phyloP scores from a whole-genome alignment of 2,329 filamentous ascomycete genomes.

The Penicillium sp. region DNA sequence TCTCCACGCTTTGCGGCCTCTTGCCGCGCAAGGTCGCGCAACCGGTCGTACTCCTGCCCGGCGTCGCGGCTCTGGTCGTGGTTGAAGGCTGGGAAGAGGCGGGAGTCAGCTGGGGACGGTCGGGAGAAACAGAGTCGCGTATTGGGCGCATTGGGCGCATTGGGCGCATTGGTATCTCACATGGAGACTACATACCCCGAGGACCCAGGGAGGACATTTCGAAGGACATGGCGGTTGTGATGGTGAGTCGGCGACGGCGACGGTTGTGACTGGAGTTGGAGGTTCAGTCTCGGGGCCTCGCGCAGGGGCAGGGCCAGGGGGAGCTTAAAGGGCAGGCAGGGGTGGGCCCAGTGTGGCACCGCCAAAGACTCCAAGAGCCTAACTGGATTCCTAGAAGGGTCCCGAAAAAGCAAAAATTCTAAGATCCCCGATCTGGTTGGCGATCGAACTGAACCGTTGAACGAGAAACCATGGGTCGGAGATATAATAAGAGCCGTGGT shows the following conservation, averaged over 20 bases:
- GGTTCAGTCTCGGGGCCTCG: not conserved
- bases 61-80: conserved; percentile 66
- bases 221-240: conserved; percentile 38
- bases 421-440: conserved; percentile 13
- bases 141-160: conserved; percentile 1
- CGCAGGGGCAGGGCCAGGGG: not conserved
- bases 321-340: no score
- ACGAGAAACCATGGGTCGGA: conserved; percentile 6
- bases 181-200: conserved; percentile 32
- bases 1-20: conserved; percentile 76
- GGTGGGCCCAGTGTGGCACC: conserved; percentile 7
- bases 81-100: conserved; percentile 66
- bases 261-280: not conserved
- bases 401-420: conserved; percentile 18
- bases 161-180: not conserved
- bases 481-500: not conserved
- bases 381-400: not conserved
- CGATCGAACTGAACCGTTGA: conserved; percentile 4
- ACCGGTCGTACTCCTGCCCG: conserved; percentile 88
- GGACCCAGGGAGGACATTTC: conserved; percentile 47
- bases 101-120: not conserved
- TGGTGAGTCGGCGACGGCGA: not conserved
- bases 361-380: not conserved
- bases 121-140: not conserved
- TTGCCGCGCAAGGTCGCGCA: conserved; percentile 77